Conservation (phyloP, 257 asterid genomes). For the Fraxinus quadrangulata region DNA sequence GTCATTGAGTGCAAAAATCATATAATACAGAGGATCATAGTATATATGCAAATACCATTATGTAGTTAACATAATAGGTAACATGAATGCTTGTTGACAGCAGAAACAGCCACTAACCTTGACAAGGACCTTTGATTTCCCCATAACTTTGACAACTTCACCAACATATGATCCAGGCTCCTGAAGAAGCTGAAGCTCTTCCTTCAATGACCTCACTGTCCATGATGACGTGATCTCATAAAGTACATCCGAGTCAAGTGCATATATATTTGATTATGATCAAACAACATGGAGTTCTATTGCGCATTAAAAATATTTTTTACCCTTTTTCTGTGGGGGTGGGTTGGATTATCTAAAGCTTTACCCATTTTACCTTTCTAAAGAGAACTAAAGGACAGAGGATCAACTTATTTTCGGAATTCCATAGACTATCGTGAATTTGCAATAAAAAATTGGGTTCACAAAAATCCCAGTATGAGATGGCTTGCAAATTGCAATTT, state of each 20-base stretch:
- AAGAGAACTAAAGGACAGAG: neutral
- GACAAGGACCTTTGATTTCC: conserved; percentile 91
- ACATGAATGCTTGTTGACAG: neutral
- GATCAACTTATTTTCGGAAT: neutral
- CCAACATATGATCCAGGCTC: conserved; percentile 99
- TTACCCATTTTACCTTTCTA: neutral
- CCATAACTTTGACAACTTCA: conserved; percentile 98
- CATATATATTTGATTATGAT: neutral
- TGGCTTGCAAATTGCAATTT: neutral
- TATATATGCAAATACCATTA: neutral
- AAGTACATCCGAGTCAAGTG: conserved; percentile 5
- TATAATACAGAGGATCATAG: neutral
- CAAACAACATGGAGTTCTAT: neutral
- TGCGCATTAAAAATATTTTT: neutral
- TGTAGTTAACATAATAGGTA: neutral
- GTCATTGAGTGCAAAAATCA: neutral
- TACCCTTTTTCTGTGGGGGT: neutral
- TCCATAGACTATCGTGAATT: neutral
- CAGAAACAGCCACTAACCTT: conserved; percentile 52
- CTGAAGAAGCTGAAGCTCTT: conserved; percentile 92
- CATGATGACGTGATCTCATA: conserved; percentile 18
- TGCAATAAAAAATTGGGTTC: neutral
- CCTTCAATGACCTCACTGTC: conserved; percentile 82
- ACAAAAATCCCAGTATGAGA: neutral
- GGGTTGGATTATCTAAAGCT: neutral